A percentile compares a stretch with the other conserved stretches of the same genome.
These are phyloP conservation scores for California macrophylla DNA, from an alignment of 441 rosid genomes.

Conservation along the genomic window DNA sequence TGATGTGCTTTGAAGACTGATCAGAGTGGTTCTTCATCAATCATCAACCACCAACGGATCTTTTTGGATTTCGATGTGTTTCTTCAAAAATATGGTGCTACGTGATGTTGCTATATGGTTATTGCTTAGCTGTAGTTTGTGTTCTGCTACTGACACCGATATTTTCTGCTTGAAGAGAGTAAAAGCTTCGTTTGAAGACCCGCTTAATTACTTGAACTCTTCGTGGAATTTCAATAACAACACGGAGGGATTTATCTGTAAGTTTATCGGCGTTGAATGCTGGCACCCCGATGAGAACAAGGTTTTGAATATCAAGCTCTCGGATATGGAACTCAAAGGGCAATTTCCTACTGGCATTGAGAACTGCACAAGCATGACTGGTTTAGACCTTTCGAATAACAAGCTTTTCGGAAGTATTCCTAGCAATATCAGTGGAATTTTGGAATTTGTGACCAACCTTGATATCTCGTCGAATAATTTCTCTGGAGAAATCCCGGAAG, in stretches of 20 bases:
- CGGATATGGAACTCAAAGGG: constrained; percentile 17
- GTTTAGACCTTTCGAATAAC: constrained; percentile 52
- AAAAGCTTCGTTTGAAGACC: constrained; percentile 20
- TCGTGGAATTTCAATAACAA: constrained; percentile 11
- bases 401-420: constrained; percentile 49
- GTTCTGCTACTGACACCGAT: constrained; percentile 15
- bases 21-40: not conserved
- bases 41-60: not conserved
- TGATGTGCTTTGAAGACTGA: not conserved
- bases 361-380: constrained; percentile 37
- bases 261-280: constrained; percentile 8
- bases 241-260: constrained; percentile 9
- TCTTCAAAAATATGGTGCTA: not conserved
- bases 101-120: not conserved
- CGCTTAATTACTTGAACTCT: not conserved
- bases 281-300: constrained; percentile 12
- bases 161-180: constrained; percentile 23
- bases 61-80: not conserved
- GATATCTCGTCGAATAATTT: constrained; percentile 42
- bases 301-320: constrained; percentile 11
- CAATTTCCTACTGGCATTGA: constrained; percentile 15
- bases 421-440: constrained; percentile 10
- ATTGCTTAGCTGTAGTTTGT: not conserved
- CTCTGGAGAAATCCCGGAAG: not conserved
- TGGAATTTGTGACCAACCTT: constrained; percentile 24